Conservation (phyloP, 306 rosid genomes). For the Lablab purpureus region DNA sequence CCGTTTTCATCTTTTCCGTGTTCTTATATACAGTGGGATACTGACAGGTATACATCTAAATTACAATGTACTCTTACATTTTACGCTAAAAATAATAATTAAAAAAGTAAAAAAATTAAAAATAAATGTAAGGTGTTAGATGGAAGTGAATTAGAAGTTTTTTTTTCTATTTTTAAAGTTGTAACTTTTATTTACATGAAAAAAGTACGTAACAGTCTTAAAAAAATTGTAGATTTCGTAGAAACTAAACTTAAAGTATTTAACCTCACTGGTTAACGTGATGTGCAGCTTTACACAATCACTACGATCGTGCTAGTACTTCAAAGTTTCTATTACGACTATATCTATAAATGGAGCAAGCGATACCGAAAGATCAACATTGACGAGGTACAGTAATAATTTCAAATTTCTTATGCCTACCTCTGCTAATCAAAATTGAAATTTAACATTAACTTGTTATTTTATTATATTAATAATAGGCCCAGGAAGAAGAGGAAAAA, state of each 20-base stretch:
- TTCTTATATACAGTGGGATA: too few relatives aligned
- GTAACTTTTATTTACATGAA: not conserved
- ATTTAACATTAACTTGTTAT: not conserved
- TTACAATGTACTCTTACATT: too few relatives aligned
- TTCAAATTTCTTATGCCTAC: not conserved
- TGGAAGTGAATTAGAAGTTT: too few relatives aligned
- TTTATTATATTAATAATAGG: constrained; percentile 28
- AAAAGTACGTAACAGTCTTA: not conserved
- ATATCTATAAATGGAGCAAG: constrained; percentile 57
- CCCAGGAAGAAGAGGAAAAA: constrained; percentile 58
- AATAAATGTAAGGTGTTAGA: too few relatives aligned
- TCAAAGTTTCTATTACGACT: constrained; percentile 80
- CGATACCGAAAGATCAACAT: constrained; percentile 36
- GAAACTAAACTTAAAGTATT: not conserved
- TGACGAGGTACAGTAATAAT: constrained; percentile 50
- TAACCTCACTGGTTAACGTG: not conserved
- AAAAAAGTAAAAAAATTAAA: too few relatives aligned
- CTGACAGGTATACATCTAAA: too few relatives aligned
- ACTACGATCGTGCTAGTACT: constrained; percentile 77
- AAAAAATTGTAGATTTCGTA: not conserved
- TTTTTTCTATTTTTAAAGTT: not conserved
- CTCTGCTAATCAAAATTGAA: constrained; percentile 2
- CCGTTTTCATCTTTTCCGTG: not conserved
- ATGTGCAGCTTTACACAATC: constrained; percentile 75
- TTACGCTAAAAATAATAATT: too few relatives aligned